Evolutionary conservation across 2,329 filamentous ascomycete species (phyloP).

Genomic region (Beauveria sp.): DNA sequence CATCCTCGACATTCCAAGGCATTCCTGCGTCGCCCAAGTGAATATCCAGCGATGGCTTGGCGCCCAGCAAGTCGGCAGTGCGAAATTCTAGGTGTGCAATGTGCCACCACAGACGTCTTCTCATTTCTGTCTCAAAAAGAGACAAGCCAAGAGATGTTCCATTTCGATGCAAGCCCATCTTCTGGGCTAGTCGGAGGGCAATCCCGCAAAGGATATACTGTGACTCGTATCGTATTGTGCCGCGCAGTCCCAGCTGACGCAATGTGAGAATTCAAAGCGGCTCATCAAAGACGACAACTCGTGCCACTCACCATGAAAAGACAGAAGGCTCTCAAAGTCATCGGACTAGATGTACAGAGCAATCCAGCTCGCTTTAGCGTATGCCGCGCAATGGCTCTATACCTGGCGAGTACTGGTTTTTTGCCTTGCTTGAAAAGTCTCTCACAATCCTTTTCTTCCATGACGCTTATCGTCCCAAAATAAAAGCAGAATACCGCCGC

Average conservation of each 20-base stretch:
- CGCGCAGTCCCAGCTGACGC: constrained; percentile 10
- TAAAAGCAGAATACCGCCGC: constrained; percentile 32
- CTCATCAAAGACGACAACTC: not conserved
- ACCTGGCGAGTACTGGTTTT: constrained; percentile 19
- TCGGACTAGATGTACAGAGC: constrained; percentile 26
- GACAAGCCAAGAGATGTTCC: not conserved
- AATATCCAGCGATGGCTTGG: constrained; percentile 6
- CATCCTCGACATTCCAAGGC: constrained; percentile 9
- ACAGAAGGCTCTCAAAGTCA: constrained; percentile 28
- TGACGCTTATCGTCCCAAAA: constrained; percentile 25
- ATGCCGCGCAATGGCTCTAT: constrained; percentile 23
- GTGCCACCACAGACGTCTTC: constrained; percentile 10
- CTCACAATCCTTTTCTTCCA: constrained; percentile 21
- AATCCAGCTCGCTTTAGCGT: constrained; percentile 29
- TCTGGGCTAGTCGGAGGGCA: constrained; percentile 31
- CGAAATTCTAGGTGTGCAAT: constrained; percentile 10
- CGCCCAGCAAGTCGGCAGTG: constrained; percentile 3
- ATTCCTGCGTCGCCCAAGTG: not conserved
- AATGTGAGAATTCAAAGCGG: not conserved
- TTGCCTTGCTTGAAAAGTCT: constrained; percentile 23
- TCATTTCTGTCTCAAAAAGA: constrained; percentile 10
- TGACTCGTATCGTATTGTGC: constrained; percentile 5
- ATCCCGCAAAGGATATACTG: constrained; percentile 11
- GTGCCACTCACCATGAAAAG: constrained; percentile 24
- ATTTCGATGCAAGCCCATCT: constrained; percentile 18